Conservation (phyloP, 2,329 filamentous ascomycete genomes). For the Colletotrichum chlorophyti region DNA sequence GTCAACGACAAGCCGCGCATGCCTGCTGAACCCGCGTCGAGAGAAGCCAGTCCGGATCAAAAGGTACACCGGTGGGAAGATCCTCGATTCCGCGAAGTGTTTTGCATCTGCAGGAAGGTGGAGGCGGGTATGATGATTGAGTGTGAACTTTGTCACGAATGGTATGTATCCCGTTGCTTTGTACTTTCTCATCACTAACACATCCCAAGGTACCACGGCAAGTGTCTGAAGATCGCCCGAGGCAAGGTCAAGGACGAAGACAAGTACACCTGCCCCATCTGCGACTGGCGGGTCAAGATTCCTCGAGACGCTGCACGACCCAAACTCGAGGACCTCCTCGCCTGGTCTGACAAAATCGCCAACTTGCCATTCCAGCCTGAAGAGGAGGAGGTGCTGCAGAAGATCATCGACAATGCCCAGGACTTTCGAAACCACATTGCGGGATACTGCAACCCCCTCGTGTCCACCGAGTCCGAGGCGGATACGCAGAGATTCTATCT, state of each 20-base stretch:
- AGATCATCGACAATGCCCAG: slow-evolving; percentile 84
- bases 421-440: slow-evolving; percentile 85
- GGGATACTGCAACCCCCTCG: slow-evolving; percentile 79
- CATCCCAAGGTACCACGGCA: slow-evolving; percentile 84
- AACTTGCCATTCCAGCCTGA: slow-evolving; percentile 91
- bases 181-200: slow-evolving; percentile 14
- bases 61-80: slow-evolving; percentile 65
- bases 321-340: slow-evolving; percentile 87
- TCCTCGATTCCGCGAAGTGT: slow-evolving; percentile 77
- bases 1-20: slow-evolving; percentile 83
- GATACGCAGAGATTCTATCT: slow-evolving; percentile 93
- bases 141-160: slow-evolving; percentile 97
- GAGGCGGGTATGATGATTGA: slow-evolving; percentile 99
- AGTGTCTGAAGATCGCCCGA: slow-evolving; percentile 95
- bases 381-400: slow-evolving; percentile 85
- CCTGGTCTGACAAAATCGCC: slow-evolving; percentile 84
- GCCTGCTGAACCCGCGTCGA: slow-evolving; percentile 89
- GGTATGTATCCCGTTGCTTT: slow-evolving; percentile 60
- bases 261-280: slow-evolving; percentile 97
- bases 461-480: slow-evolving; percentile 84
- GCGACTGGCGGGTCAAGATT: slow-evolving; percentile 96
- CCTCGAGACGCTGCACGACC: slow-evolving; percentile 94
- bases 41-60: slow-evolving; percentile 71
- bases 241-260: slow-evolving; percentile 99
- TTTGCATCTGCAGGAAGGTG: slow-evolving; percentile 92